Percentiles rank a stretch among this genome's conserved stretches.
Evolutionary conservation across 2,329 filamentous ascomycete species (phyloP).

Genomic region (Penicillium sp.): DNA sequence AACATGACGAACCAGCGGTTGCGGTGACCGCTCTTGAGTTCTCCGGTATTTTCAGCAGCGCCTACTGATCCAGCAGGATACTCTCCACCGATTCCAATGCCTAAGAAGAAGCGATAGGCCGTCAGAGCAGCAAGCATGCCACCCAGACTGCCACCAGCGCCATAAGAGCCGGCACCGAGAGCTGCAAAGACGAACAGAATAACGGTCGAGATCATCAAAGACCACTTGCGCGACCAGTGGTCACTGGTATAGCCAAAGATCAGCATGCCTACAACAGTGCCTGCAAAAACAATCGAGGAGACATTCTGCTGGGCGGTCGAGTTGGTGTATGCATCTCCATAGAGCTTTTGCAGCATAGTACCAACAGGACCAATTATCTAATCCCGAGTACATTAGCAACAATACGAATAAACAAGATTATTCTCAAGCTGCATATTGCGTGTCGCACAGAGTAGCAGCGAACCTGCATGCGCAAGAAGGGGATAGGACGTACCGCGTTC

Average conservation of each 20-base stretch:
- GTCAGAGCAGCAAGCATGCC: constrained; percentile 77
- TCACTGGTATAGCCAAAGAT: constrained; percentile 79
- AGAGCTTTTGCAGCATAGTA: constrained; percentile 69
- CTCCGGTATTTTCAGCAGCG: constrained; percentile 78
- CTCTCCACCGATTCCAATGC: constrained; percentile 72
- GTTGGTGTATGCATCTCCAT: constrained; percentile 65
- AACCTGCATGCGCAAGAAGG: not conserved
- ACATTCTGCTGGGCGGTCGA: constrained; percentile 73
- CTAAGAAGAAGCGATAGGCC: constrained; percentile 80
- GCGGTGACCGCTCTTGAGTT: constrained; percentile 75
- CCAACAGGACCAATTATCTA: constrained; percentile 83
- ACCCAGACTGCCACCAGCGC: constrained; percentile 63
- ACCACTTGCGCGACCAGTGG: constrained; percentile 79
- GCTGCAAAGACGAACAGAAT: constrained; percentile 85
- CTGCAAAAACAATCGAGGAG: constrained; percentile 78
- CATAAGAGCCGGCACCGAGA: constrained; percentile 73
- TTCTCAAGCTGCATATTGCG: not conserved
- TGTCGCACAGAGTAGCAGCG: not conserved
- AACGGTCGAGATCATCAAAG: constrained; percentile 74
- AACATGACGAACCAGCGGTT: constrained; percentile 91
- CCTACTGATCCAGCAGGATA: constrained; percentile 68
- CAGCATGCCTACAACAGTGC: constrained; percentile 79
- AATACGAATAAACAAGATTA: not conserved
- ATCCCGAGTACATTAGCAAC: constrained; percentile 4
- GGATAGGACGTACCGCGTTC: constrained; percentile 65